Base-by-base conservation (phyloP, 2,329 filamentous ascomycete genomes). In the Pyrenochaeta sp. region DNA sequence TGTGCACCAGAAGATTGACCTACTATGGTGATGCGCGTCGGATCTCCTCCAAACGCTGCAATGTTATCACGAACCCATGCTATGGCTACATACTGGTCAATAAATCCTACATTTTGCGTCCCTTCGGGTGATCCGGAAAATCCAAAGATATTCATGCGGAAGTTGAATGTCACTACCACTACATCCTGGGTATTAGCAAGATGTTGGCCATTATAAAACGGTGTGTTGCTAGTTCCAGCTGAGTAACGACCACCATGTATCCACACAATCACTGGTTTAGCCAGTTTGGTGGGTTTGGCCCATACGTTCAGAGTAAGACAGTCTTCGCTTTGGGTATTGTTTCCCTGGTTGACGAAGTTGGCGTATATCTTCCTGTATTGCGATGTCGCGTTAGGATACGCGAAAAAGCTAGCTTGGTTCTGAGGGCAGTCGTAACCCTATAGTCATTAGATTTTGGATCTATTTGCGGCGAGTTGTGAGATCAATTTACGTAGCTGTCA, bases 1-100 rank as follows among this genome's bases (percentile, higher is more conserved):
- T 35, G 32, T 4, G 79, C 85, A 2, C 85, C 85, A 1, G 85
- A 83, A 2, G 83, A 86, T 4, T 78, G 78, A 2, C 85, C 84
- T 54, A 84, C 80, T 37, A 87, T 81, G 0, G 86, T 80, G 23
- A 87, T 80, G 51, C 77, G 78, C 0, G 32, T 71, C 56, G 4
- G 64, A 54, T 83, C 79, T n/a, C 83, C 83, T n/a, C 81, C 81
- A 56, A 85, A 85, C 1, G 69, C 67, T 7, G 62, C 75, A 27
- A 84, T 81, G 63, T 35, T 35, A 5, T 35, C 32, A 35, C 32
- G 32, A 35, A 35, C 32, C 32, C 32, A 84, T 83, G 33, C 78
- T 72, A 2, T 72, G 72, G 79, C 81, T n/a, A 77, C 58, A 3
- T 82, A 75, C 59, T 85, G 83, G 60, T 87, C 83, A 6, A 79